These are phyloP conservation scores for Fusarium neocosmosporiellum DNA, from an alignment of 2,329 filamentous ascomycete genomes.

Conservation along the genomic window DNA sequence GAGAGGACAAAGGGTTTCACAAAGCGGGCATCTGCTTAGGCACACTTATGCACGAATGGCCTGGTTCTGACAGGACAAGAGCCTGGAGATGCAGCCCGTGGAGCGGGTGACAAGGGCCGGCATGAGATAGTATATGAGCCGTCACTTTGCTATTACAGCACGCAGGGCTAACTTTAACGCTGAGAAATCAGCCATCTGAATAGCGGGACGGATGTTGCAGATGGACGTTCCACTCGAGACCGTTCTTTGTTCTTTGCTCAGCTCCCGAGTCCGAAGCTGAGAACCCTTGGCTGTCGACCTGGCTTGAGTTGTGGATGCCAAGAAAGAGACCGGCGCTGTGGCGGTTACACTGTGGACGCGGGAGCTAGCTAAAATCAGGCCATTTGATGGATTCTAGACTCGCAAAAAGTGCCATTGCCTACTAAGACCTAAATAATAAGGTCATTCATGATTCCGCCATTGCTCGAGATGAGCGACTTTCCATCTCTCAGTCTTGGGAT, in stretches of 20 bases:
- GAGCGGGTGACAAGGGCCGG: not conserved
- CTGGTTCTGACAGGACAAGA: not conserved
- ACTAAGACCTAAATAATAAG: not conserved
- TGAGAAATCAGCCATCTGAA: not conserved
- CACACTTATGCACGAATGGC: slow-evolving; percentile 3
- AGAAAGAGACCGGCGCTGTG: not conserved
- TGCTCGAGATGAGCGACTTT: slow-evolving; percentile 7
- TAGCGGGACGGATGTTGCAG: not conserved
- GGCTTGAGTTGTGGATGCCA: not conserved
- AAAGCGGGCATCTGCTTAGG: not conserved
- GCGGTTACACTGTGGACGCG: slow-evolving; percentile 25
- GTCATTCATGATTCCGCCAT: slow-evolving; percentile 1
- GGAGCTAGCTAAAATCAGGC: slow-evolving; percentile 20
- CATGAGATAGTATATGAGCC: not conserved
- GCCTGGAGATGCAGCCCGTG: not conserved
- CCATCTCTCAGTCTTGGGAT: not conserved
- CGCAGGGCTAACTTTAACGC: not conserved
- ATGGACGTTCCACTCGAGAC: not conserved
- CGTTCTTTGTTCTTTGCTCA: not conserved
- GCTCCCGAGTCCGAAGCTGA: not conserved
- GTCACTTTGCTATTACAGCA: not conserved
- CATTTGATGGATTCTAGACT: slow-evolving; percentile 30
- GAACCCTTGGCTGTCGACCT: not conserved
- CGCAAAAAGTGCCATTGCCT: not conserved
- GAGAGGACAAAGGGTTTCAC: not conserved